Percentiles rank a stretch among this genome's conserved stretches.
phyloP scores from a whole-genome alignment of 139 green algal genomes.

The Volvox africanus region DNA sequence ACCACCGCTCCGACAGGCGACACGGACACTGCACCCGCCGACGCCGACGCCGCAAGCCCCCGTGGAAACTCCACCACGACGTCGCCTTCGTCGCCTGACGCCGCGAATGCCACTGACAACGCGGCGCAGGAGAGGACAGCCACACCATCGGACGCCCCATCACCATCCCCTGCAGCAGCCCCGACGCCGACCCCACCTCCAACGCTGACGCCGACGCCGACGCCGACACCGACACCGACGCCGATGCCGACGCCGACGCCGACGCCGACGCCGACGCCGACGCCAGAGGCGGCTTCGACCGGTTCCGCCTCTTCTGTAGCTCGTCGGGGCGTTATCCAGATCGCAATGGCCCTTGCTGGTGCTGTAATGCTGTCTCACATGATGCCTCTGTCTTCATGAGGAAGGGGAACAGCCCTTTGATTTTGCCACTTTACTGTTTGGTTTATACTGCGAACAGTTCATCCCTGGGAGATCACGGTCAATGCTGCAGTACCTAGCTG shows the following conservation, averaged over 20 bases:
- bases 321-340: neutral
- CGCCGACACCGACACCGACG: neutral
- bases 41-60: neutral
- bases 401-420: neutral
- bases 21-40: neutral
- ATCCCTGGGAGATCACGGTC: too few species aligned
- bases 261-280: neutral
- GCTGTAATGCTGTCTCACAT: slow-evolving; percentile 6
- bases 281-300: neutral
- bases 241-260: neutral
- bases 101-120: neutral
- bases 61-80: neutral
- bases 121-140: neutral
- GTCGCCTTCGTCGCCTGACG: neutral
- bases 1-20: neutral
- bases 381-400: slow-evolving; percentile 5
- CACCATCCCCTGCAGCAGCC: neutral
- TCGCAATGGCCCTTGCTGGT: neutral
- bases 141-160: neutral
- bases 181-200: neutral
- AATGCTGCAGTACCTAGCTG: too few species aligned
- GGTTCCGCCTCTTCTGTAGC: slow-evolving; percentile 2
- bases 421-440: too few species aligned
- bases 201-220: neutral
- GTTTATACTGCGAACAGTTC: too few species aligned